phyloP scores from a whole-genome alignment of 1,284 basidiomycete species.

The Malassezia yamatoensis region DNA sequence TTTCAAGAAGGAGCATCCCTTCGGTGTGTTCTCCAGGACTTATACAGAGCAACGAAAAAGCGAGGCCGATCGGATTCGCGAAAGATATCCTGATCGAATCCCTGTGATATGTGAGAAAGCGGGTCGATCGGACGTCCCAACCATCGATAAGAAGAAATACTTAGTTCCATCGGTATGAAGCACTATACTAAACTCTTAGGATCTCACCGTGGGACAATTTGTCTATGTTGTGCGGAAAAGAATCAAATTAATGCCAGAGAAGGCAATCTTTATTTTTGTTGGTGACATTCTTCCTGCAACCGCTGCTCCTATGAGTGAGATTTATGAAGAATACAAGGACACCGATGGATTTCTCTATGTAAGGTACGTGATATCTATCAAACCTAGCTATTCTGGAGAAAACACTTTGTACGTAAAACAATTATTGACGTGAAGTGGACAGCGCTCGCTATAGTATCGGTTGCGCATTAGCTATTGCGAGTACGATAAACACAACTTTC shows the following conservation, averaged over 20 bases:
- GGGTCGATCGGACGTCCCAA: slow-evolving; percentile 94
- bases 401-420: slow-evolving; percentile 27
- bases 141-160: slow-evolving; percentile 99
- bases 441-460: too few relatives aligned
- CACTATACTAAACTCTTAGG: slow-evolving; percentile 52
- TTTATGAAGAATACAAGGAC: slow-evolving; percentile 85
- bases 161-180: slow-evolving; percentile 67
- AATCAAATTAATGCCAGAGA: slow-evolving; percentile 98
- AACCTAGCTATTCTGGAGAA: slow-evolving; percentile 38
- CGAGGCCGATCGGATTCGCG: slow-evolving; percentile 83
- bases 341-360: slow-evolving; percentile 46
- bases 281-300: slow-evolving; percentile 97
- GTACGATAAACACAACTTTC: too few relatives aligned
- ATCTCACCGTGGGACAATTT: slow-evolving; percentile 84
- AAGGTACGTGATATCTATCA: slow-evolving; percentile 2
- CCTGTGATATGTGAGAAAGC: slow-evolving; percentile 99
- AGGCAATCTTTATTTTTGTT: slow-evolving; percentile 57
- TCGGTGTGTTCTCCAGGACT: slow-evolving; percentile 58
- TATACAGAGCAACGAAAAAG: slow-evolving; percentile 92
- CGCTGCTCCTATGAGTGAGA: slow-evolving; percentile 93
- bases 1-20: slow-evolving; percentile 99
- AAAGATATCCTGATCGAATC: slow-evolving; percentile 97
- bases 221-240: slow-evolving; percentile 99
- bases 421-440: too few relatives aligned
- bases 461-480: too few relatives aligned